Evolutionary conservation across 495 filamentous ascomycete genomes (phyloP).

Genomic region (Glutinoglossum americanum): DNA sequence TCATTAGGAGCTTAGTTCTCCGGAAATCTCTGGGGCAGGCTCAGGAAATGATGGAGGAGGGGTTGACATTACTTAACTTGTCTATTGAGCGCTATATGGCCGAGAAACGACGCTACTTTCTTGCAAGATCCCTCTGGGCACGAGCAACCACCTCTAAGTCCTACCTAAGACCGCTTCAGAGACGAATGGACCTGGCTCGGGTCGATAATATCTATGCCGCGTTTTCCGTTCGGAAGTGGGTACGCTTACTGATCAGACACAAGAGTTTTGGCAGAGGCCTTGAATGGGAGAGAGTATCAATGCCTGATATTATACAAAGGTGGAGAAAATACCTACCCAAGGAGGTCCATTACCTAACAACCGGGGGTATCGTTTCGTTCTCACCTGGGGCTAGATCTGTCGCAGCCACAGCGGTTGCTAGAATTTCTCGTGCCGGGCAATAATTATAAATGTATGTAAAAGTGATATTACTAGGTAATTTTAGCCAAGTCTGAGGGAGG

Average conservation of each 20-base stretch:
- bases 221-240: not conserved
- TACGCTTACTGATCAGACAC: not conserved
- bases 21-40: slow-evolving; percentile 11
- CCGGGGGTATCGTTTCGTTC: not conserved
- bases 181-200: not conserved
- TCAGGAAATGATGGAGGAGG: slow-evolving; percentile 14
- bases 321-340: not conserved
- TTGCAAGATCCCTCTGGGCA: not conserved
- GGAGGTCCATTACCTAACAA: not conserved
- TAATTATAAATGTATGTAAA: too few species aligned
- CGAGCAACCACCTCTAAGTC: not conserved
- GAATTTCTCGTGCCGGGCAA: too few species aligned
- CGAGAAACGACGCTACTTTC: not conserved
- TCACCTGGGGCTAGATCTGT: slow-evolving; percentile 25
- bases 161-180: not conserved
- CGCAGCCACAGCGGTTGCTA: slow-evolving; percentile 74
- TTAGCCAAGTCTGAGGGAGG: too few species aligned
- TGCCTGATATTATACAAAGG: not conserved
- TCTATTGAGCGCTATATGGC: not conserved
- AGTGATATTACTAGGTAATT: too few species aligned
- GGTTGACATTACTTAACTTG: not conserved
- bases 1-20: slow-evolving; percentile 22
- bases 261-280: not conserved
- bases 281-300: not conserved
- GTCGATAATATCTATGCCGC: slow-evolving; percentile 13